phyloP scores from a whole-genome alignment of 805 yeast genomes.

The Ogataea parapolymorpha region DNA sequence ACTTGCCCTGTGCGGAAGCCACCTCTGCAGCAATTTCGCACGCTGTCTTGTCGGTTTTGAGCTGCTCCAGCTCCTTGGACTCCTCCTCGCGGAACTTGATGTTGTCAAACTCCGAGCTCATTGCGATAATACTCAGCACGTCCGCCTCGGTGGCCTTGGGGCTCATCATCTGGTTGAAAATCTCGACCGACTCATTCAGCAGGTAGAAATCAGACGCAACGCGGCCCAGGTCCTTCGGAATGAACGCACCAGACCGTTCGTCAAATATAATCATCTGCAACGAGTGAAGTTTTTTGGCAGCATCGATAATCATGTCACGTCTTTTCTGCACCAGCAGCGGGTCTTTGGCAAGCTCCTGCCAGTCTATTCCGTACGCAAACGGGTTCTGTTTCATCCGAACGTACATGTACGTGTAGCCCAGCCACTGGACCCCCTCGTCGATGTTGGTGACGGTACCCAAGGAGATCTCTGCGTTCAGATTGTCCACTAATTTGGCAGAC shows the following conservation, averaged over 20 bases:
- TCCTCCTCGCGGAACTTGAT: constrained; percentile 90
- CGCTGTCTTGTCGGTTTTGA: constrained; percentile 58
- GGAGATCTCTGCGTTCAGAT: constrained; percentile 93
- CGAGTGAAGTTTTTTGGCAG: constrained; percentile 80
- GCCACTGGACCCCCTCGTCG: constrained; percentile 94
- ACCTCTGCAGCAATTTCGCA: constrained; percentile 81
- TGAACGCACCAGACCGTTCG: constrained; percentile 73
- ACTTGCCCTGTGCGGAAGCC: constrained; percentile 78
- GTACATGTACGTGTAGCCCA: constrained; percentile 93
- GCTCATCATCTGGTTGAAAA: constrained; percentile 79
- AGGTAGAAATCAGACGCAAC: constrained; percentile 92
- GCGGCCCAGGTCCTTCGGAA: constrained; percentile 87
- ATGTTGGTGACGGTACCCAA: constrained; percentile 92
- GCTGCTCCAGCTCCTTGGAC: constrained; percentile 59
- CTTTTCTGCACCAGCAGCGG: constrained; percentile 73
- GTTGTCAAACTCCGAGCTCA: constrained; percentile 92
- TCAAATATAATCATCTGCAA: constrained; percentile 94
- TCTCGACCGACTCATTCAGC: constrained; percentile 78
- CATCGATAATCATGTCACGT: constrained; percentile 67
- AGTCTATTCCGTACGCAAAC: constrained; percentile 83
- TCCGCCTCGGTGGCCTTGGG: constrained; percentile 92
- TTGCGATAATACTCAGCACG: constrained; percentile 78
- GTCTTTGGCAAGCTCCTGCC: constrained; percentile 82
- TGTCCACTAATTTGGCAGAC: constrained; percentile 77
- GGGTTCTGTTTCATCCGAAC: constrained; percentile 96